Evolutionary conservation across 2,329 filamentous ascomycete genomes (phyloP), one percentile per base, ranked within the genome.

Genomic region (Paracamarosporium sp.): DNA sequence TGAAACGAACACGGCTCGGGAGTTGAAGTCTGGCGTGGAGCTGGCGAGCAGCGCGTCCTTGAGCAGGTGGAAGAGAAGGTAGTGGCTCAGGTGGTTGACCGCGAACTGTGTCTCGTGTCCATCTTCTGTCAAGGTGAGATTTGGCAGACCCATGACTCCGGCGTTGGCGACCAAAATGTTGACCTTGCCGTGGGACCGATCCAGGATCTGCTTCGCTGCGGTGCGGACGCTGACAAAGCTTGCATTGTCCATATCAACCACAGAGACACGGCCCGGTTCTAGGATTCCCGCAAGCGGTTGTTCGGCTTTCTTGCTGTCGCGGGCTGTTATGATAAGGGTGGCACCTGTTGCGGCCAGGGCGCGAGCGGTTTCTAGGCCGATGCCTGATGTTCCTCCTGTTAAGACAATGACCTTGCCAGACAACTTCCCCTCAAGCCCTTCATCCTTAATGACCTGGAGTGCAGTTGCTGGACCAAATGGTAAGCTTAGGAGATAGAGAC

Each of bases 31-130:
- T 17, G 61, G 56, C 3, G 46, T 61, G 2, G 57, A 44, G 3
- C 72, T 30, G 8, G 56, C 75, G 25, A 73, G 57, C 3, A 83
- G 57, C 9, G 72, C 71, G 0, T 79, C 78, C 15, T 79, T 60
- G 4, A 83, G 72, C 13, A 82, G 72, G 38, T 77, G 72, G 4
- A 60, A 62, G 24, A 79, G 78, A 15, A 82, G 67, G 60, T 81
- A 82, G 22, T 81, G 78, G 0, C 78, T 76, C 5, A 83, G 55
- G 56, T 83, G 76, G 64, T 83, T 83, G 20, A 78, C 78, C 3
- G 73, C 79, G 2, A 80, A 70, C 46, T 79, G 60, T 1, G 64
- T 53, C 53, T 76, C 74, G 43, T 69, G 64, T 9, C 75, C 74
- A 48, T 77, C 71, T 4, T 67, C 62, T 59, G 52, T 60, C 73